Conservation (phyloP, 805 yeast genomes). For the Hanseniaspora thailandica region DNA sequence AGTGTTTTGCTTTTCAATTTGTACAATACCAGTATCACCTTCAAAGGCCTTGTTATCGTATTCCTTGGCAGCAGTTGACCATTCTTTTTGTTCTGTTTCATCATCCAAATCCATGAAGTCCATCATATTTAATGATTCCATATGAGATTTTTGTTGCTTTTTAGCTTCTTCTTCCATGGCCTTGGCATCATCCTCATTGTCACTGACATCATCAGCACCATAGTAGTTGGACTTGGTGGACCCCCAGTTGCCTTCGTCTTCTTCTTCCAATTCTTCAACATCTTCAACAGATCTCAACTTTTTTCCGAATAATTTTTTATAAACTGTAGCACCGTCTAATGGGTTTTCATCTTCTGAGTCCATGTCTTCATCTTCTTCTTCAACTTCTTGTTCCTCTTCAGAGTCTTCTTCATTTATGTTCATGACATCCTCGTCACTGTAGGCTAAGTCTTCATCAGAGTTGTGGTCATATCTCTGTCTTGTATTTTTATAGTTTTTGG, state of each 20-base stretch:
- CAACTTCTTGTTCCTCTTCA: conserved; percentile 24
- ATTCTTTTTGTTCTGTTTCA: conserved; percentile 58
- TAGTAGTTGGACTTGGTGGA: conserved; percentile 35
- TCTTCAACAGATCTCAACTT: conserved; percentile 22
- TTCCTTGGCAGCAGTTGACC: conserved; percentile 52
- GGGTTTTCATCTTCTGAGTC: conserved; percentile 20
- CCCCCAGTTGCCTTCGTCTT: conserved; percentile 33
- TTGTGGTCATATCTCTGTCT: conserved; percentile 36
- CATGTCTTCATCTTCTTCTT: conserved; percentile 24
- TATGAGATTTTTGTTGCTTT: conserved; percentile 69
- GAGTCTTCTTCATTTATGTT: conserved; percentile 26
- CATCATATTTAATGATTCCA: conserved; percentile 62
- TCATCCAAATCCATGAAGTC: conserved; percentile 56
- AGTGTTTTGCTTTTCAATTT: conserved; percentile 29
- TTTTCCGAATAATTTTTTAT: conserved; percentile 31
- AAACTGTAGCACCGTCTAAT: conserved; percentile 29
- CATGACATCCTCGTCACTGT: conserved; percentile 37
- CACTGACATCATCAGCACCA: conserved; percentile 39
- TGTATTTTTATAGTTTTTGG: conserved; percentile 26
- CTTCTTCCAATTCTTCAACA: conserved; percentile 24
- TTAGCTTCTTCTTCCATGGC: conserved; percentile 80
- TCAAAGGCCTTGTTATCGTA: conserved; percentile 34
- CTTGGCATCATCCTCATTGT: conserved; percentile 60
- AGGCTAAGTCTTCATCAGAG: conserved; percentile 40
- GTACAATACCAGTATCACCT: conserved; percentile 18